phyloP scores from a whole-genome alignment of 1,284 basidiomycete species.

The Stygiomarasmius scandens region DNA sequence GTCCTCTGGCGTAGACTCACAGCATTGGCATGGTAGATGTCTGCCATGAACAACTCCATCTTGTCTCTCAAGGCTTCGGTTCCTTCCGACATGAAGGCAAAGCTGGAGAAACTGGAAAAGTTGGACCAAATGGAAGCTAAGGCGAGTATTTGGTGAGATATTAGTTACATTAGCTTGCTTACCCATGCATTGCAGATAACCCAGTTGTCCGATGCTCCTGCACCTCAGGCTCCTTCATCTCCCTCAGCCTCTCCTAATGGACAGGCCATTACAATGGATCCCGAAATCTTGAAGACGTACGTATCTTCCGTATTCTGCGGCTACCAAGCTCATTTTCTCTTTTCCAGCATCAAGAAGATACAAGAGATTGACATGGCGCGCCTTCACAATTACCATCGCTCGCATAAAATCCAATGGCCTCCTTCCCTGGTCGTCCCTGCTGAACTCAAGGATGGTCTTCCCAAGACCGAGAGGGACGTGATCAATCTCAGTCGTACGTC shows the following conservation, averaged over 20 bases:
- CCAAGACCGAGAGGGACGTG: neutral
- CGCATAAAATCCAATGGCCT: neutral
- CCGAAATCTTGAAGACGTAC: neutral
- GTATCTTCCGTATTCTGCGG: neutral
- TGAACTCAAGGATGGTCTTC: neutral
- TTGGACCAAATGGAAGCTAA: neutral
- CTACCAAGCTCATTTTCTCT: neutral
- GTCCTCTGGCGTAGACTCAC: neutral
- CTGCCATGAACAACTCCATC: neutral
- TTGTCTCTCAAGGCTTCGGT: neutral
- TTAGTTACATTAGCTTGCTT: neutral
- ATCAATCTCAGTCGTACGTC: neutral
- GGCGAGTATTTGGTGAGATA: neutral
- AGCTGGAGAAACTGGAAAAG: neutral
- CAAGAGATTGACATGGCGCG: neutral
- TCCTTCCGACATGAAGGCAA: neutral
- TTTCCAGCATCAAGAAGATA: neutral
- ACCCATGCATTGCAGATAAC: neutral
- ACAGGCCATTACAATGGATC: neutral
- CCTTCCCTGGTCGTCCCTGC: neutral
- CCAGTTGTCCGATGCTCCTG: neutral
- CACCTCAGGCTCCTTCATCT: neutral
- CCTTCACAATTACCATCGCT: neutral
- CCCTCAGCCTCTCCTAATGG: neutral
- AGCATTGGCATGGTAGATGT: neutral